Evolutionary conservation across 225 moss, liverwort and hornwort genomes (phyloP).

Genomic region (Neckera pumila): DNA sequence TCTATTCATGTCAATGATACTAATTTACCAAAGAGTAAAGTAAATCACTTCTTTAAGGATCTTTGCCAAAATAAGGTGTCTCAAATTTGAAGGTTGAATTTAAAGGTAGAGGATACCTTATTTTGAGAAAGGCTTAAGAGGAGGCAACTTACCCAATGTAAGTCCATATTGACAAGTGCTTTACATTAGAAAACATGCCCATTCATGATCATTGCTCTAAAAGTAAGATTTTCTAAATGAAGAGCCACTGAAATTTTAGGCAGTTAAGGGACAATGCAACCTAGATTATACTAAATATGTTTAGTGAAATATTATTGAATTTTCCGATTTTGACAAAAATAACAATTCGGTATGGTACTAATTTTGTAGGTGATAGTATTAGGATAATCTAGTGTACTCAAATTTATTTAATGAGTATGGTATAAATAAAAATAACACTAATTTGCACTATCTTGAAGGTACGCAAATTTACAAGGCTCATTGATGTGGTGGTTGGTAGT

Average conservation of each 20-base stretch:
- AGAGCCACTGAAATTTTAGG: not conserved
- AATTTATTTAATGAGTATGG: not conserved
- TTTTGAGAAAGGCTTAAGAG: accelerated
- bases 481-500: too few species aligned
- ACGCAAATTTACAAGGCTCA: not conserved
- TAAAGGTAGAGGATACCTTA: accelerated
- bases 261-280: accelerated
- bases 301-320: too few species aligned
- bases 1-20: not conserved
- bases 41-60: not conserved
- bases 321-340: not conserved
- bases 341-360: not conserved
- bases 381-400: accelerated
- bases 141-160: accelerated
- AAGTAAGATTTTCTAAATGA: not conserved
- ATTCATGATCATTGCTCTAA: accelerated
- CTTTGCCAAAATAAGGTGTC: not conserved
- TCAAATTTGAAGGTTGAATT: not conserved
- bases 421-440: not conserved
- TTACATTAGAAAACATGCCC: not conserved
- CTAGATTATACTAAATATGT: too few species aligned
- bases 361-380: not conserved
- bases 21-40: not conserved
- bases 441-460: not conserved
- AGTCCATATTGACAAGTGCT: not conserved